Evolutionary conservation across 169 alveolate genomes (phyloP), one percentile per base, ranked within the genome.

Genomic region (Miamiensis avidus): DNA sequence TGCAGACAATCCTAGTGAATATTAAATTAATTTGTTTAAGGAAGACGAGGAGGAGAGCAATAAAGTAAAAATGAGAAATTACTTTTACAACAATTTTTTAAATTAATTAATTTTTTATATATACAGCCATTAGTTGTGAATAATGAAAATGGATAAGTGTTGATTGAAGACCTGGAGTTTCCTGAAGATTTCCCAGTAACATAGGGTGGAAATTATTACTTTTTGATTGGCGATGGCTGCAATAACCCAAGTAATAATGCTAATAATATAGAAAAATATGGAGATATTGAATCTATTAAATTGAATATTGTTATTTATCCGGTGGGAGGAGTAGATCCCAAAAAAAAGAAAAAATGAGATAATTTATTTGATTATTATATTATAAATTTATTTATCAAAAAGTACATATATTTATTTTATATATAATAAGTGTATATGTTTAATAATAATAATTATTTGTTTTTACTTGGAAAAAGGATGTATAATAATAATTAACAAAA

Each of bases 321-420:
- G 1, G 20, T 26, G 1, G 76, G 30, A 6, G 76, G 76, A 29
- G 11, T 26, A 15, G 76, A 73, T 73, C 28, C 28, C 31, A 73
- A 73, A 73, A 73, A 78, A 78, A 34, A 34, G 74, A 65, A 0
- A 78, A 78, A 78, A 34, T 78, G 31, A 34, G 1, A 49, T 11
- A 49, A 49, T 11, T 20, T 49, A 11, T 49, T 4, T 11, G n/a
- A n/a, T n/a, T n/a, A n/a, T n/a, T n/a, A n/a, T n/a, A n/a, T n/a
- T n/a, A n/a, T n/a, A n/a, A n/a, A n/a, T n/a, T n/a, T n/a, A n/a
- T n/a, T n/a, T n/a, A n/a, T n/a, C n/a, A n/a, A n/a, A n/a, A n/a
- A n/a, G n/a, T n/a, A n/a, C n/a, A n/a, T n/a, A n/a, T n/a, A n/a
- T n/a, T n/a, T n/a, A n/a, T n/a, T n/a, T n/a, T n/a, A n/a, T n/a